phyloP scores from a whole-genome alignment of 2,329 filamentous ascomycete species.

The Scedosporium aurantiacum region DNA sequence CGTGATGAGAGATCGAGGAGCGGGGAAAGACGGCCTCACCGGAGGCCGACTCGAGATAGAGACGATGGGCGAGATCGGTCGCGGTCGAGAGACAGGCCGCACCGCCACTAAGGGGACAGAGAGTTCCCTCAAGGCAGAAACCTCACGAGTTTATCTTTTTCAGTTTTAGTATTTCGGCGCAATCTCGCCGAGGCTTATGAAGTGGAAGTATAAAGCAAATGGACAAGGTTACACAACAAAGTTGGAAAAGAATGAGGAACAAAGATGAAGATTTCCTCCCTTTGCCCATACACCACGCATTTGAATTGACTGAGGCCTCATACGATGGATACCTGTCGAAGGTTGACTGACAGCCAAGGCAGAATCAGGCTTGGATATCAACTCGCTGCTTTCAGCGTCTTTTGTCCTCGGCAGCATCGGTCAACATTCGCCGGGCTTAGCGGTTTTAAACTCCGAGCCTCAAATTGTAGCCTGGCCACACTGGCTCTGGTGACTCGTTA shows the following conservation, averaged over 20 bases:
- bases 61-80: background rate
- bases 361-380: too few relatives aligned
- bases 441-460: too few relatives aligned
- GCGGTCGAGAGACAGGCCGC: background rate
- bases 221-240: too few relatives aligned
- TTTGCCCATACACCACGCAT: too few relatives aligned
- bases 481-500: background rate
- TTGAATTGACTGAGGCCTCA: too few relatives aligned
- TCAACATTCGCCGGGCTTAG: too few relatives aligned
- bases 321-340: too few relatives aligned
- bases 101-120: background rate
- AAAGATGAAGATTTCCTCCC: too few relatives aligned
- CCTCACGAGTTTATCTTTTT: background rate
- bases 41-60: conserved; percentile 16
- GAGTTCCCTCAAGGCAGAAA: background rate
- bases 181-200: background rate
- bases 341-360: too few relatives aligned
- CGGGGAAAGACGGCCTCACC: conserved; percentile 23
- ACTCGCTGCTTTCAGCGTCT: too few relatives aligned
- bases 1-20: conserved; percentile 19
- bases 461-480: background rate
- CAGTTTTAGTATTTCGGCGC: background rate
- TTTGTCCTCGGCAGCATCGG: too few relatives aligned
- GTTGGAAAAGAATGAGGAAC: too few relatives aligned
- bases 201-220: background rate